phyloP scores from a whole-genome alignment of 176 grass and related monocot genomes.

The sorghum (Sorghum bicolor) region Sorghum_bicolor_NCBIv3 NC_012872.2:72825501-72826000 shows the following conservation, averaged over 20 bases:
- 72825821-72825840: not conserved
- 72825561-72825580: slow-evolving; percentile 46
- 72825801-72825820: too few species aligned
- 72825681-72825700: not conserved
- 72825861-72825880: slow-evolving; percentile 15
- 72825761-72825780: too few species aligned
- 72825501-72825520: not conserved
- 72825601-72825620: too few species aligned
- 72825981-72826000: not conserved
- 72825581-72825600: slow-evolving; percentile 40
- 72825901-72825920: not conserved
- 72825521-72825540: not conserved
- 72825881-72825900: not conserved
- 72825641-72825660: too few species aligned
- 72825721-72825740: slow-evolving; percentile 2
- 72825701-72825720: not conserved
- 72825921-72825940: not conserved
- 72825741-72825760: not conserved
- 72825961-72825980: not conserved
- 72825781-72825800: not conserved
- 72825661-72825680: not conserved
- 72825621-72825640: too few species aligned
- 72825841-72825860: slow-evolving; percentile 23
- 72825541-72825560: not conserved
- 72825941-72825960: not conserved